Conservation (phyloP, 805 yeast species). For the Candida sonorensis region DNA sequence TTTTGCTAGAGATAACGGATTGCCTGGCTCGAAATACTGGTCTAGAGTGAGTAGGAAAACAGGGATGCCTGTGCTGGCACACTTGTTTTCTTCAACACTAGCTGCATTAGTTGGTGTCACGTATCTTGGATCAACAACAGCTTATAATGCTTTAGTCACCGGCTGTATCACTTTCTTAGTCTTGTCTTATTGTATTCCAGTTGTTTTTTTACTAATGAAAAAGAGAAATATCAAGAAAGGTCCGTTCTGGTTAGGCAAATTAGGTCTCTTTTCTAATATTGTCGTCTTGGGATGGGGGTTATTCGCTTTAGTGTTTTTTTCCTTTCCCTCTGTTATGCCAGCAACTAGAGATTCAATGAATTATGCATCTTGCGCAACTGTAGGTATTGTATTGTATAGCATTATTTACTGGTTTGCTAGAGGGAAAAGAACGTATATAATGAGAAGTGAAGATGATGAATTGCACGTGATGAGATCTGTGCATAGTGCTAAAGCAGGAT, state of each 20-base stretch:
- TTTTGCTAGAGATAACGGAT: constrained; percentile 58
- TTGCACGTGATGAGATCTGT: constrained; percentile 1
- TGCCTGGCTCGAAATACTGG: constrained; percentile 49
- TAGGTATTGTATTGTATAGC: constrained; percentile 37
- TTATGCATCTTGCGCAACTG: constrained; percentile 53
- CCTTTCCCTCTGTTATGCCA: constrained; percentile 60
- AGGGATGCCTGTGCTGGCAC: constrained; percentile 56
- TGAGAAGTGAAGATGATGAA: constrained; percentile 13
- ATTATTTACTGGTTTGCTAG: constrained; percentile 46
- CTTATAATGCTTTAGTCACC: constrained; percentile 57
- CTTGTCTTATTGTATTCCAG: constrained; percentile 53
- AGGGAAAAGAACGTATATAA: constrained; percentile 19
- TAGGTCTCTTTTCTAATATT: constrained; percentile 45
- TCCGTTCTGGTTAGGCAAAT: constrained; percentile 58
- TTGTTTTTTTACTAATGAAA: constrained; percentile 36
- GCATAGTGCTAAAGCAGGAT: no score
- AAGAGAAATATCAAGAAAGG: constrained; percentile 55
- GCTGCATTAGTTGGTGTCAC: constrained; percentile 52
- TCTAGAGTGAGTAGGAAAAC: constrained; percentile 37
- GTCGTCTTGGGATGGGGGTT: constrained; percentile 50
- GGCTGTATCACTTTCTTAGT: constrained; percentile 55
- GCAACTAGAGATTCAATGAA: constrained; percentile 59
- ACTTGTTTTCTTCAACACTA: constrained; percentile 45
- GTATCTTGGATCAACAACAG: constrained; percentile 60
- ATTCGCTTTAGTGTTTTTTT: constrained; percentile 54